A percentile compares a stretch with the other conserved stretches of the same genome.
phyloP scores from a whole-genome alignment of 176 grass and related monocot species.

The Oryza rufipogon region DNA sequence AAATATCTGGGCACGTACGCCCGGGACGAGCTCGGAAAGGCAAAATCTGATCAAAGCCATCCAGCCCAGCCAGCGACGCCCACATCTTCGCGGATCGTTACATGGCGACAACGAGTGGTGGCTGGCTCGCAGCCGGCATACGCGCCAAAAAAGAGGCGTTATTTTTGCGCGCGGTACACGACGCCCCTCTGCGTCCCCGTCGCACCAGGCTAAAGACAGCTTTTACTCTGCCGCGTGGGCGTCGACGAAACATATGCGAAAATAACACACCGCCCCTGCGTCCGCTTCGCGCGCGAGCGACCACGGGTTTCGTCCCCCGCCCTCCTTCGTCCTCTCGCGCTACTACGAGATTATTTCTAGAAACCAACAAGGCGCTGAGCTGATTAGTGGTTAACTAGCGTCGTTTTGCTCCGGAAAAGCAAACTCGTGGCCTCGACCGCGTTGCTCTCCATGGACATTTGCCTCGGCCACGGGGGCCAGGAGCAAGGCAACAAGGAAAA shows the following conservation, averaged over 20 bases:
- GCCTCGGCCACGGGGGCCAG: slow-evolving; percentile 47
- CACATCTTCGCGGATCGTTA: background rate
- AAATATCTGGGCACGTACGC: slow-evolving; percentile 31
- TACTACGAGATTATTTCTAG: background rate
- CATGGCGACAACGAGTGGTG: background rate
- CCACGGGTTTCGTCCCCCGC: background rate
- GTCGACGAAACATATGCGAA: slow-evolving; percentile 44
- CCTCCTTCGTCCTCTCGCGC: background rate
- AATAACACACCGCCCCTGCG: background rate
- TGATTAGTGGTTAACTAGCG: background rate
- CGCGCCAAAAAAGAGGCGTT: slow-evolving; percentile 27
- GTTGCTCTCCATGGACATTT: background rate
- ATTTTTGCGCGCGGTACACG: background rate
- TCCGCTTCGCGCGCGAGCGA: background rate
- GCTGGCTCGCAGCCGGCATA: background rate
- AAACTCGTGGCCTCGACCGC: background rate
- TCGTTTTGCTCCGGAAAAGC: background rate
- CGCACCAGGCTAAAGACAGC: slow-evolving; percentile 25
- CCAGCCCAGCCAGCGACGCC: background rate
- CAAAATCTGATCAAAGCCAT: background rate
- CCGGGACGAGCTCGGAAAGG: slow-evolving; percentile 13
- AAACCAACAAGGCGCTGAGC: background rate
- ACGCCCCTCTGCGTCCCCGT: slow-evolving; percentile 27
- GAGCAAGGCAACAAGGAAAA: slow-evolving; percentile 47
- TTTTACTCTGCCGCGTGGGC: slow-evolving; percentile 29